Evolutionary conservation across 2,329 filamentous ascomycete species (phyloP), one percentile per base, ranked within the genome.

Genomic region (Pleurostoma richardsiae): DNA sequence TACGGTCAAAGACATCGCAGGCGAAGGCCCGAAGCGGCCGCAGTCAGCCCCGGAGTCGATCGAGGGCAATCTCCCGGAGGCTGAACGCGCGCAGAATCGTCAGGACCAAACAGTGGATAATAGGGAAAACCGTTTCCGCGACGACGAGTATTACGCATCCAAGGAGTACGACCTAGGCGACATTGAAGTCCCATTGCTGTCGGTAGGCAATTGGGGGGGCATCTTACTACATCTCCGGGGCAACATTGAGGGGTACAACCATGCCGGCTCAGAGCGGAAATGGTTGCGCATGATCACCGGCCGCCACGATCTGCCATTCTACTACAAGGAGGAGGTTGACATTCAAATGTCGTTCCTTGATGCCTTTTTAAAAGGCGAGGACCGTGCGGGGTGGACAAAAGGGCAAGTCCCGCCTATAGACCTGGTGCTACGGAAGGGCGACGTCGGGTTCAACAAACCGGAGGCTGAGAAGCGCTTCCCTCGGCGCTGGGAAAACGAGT

Each of bases 251-350:
- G 82, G 82, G 0, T 86, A 74, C 45, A 68, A 66, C 3, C 70
- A 79, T 42, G 82, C 82, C 0, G 79, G 80, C 1, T 85, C 81
- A 1, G 70, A 80, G 45, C 68, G 80, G 47, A 86, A 86, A 56
- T 86, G 82, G 52, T 68, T 86, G 1, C 74, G 82, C 3, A 78
- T 85, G 54, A 82, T 85, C 53, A 79, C 76, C 3, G 82, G 83
- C 1, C 71, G 83, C 0, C 83, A 86, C 47, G 83, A 86, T 53
- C 64, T 86, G 2, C 82, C 82, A 0, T 85, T 86, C 59, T 86
- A 85, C 62, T 84, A 85, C 55, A 61, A 74, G 1, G 79, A 85
- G 44, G 79, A 85, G 51, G 81, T 83, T 0, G 78, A 83, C 48
- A 56, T 86, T 0, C 83, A 86, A 54, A 69, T 68, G 40, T 79